Evolutionary conservation across 1,139 yeast species (phyloP).

Genomic region (Candida sp.): DNA sequence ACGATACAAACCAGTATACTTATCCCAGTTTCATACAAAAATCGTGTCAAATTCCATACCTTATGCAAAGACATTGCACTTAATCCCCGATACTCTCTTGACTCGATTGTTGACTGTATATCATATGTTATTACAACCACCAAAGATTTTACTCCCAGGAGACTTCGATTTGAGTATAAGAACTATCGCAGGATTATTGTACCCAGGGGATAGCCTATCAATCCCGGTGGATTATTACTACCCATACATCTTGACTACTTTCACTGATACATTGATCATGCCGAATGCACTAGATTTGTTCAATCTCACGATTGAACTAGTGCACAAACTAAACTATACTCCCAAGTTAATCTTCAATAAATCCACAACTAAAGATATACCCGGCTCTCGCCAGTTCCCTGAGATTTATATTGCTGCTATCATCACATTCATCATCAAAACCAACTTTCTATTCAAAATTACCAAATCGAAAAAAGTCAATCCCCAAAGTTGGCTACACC

Average conservation of each 20-base stretch:
- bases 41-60: constrained; percentile 35
- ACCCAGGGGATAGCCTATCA: constrained; percentile 4
- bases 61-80: constrained; percentile 27
- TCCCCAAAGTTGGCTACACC: constrained; percentile 18
- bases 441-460: constrained; percentile 22
- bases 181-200: constrained; percentile 8
- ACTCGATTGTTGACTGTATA: constrained; percentile 22
- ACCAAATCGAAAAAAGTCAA: constrained; percentile 8
- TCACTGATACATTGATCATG: constrained; percentile 22
- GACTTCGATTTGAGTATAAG: constrained; percentile 20
- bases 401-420: constrained; percentile 25
- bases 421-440: constrained; percentile 21
- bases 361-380: constrained; percentile 1
- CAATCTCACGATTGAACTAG: constrained; percentile 13
- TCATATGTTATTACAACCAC: constrained; percentile 24
- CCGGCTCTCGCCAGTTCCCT: constrained; percentile 15
- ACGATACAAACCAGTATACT: constrained; percentile 33
- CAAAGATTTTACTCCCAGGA: constrained; percentile 23
- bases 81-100: constrained; percentile 21
- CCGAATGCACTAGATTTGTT: constrained; percentile 32
- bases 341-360: constrained; percentile 6
- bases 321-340: constrained; percentile 7
- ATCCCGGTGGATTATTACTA: constrained; percentile 26
- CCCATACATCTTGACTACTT: constrained; percentile 28
- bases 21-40: constrained; percentile 28